Percentiles rank a stretch among this genome's conserved stretches.
phyloP scores from a whole-genome alignment of 345 rosid genomes.

The Citrus inodora region DNA sequence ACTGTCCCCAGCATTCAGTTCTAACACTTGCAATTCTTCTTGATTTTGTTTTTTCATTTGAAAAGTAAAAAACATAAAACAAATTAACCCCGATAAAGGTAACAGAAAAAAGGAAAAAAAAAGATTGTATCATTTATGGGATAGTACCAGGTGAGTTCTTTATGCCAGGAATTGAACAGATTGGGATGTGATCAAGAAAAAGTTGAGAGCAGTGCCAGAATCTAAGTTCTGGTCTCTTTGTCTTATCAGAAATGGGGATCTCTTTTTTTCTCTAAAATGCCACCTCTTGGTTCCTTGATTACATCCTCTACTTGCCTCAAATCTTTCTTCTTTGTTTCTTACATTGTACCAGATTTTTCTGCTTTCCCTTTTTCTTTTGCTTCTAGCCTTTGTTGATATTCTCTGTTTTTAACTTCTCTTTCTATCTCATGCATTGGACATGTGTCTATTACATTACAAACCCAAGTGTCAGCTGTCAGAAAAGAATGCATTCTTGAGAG shows the following conservation, averaged over 20 bases:
- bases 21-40: slow-evolving; percentile 22
- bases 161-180: slow-evolving; percentile 38
- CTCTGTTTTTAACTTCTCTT: neutral
- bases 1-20: slow-evolving; percentile 27
- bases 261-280: neutral
- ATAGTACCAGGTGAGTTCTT: slow-evolving; percentile 30
- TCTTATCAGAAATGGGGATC: neutral
- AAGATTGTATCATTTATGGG: neutral
- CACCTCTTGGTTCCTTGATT: slow-evolving; percentile 10
- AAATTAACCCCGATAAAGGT: neutral
- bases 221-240: slow-evolving; percentile 10
- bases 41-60: neutral
- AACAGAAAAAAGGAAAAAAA: too few relatives aligned
- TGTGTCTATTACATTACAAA: neutral
- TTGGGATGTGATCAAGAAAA: slow-evolving; percentile 43
- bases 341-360: slow-evolving; percentile 6
- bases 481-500: neutral
- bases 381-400: neutral
- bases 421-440: neutral
- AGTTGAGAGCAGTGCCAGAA: slow-evolving; percentile 31
- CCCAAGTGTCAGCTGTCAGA: neutral
- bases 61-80: neutral
- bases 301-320: slow-evolving; percentile 14
- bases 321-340: slow-evolving; percentile 16
- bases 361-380: neutral